Percentiles rank a stretch among this genome's conserved stretches.
Evolutionary conservation across 768 basidiomycete species (phyloP).

Genomic region (Leccinum longicurvipes): DNA sequence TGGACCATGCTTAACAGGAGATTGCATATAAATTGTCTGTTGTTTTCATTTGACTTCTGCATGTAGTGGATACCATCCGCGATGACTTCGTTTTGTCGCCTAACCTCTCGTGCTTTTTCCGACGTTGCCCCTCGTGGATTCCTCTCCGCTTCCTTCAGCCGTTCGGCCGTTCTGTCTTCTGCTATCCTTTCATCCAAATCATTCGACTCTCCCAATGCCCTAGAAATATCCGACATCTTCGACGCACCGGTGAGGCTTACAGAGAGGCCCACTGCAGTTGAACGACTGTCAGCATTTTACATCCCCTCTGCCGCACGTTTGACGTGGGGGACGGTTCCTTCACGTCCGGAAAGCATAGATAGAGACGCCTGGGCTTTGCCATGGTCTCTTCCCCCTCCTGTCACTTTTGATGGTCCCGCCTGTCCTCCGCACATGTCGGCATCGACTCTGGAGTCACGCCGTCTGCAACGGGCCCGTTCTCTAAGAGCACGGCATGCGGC

Average conservation of each 20-base stretch:
- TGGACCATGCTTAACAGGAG: neutral
- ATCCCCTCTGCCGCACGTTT: neutral
- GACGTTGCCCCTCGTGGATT: slow-evolving; percentile 6
- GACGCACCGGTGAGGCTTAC: slow-evolving; percentile 44
- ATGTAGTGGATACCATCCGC: neutral
- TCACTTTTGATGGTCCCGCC: slow-evolving; percentile 50
- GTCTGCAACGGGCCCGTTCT: slow-evolving; percentile 9
- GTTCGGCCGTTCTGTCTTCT: slow-evolving; percentile 13
- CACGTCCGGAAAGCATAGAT: slow-evolving; percentile 1
- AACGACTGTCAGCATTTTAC: slow-evolving; percentile 10
- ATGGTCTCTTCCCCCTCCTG: slow-evolving; percentile 41
- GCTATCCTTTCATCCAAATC: slow-evolving; percentile 1
- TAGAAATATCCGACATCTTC: slow-evolving; percentile 49
- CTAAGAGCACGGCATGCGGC: slow-evolving; percentile 1
- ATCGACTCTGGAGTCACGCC: slow-evolving; percentile 8
- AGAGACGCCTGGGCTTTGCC: slow-evolving; percentile 15
- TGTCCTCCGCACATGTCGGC: slow-evolving; percentile 28
- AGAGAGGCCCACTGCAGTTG: slow-evolving; percentile 31
- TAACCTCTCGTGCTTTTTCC: slow-evolving; percentile 5
- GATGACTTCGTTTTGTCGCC: slow-evolving; percentile 19
- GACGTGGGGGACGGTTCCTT: slow-evolving; percentile 9
- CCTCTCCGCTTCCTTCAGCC: slow-evolving; percentile 11
- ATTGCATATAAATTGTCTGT: slow-evolving; percentile 18
- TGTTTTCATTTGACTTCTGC: neutral
- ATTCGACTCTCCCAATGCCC: slow-evolving; percentile 14